Evolutionary conservation across 1,284 basidiomycete species (phyloP).

Genomic region (Puccinia hordei): DNA sequence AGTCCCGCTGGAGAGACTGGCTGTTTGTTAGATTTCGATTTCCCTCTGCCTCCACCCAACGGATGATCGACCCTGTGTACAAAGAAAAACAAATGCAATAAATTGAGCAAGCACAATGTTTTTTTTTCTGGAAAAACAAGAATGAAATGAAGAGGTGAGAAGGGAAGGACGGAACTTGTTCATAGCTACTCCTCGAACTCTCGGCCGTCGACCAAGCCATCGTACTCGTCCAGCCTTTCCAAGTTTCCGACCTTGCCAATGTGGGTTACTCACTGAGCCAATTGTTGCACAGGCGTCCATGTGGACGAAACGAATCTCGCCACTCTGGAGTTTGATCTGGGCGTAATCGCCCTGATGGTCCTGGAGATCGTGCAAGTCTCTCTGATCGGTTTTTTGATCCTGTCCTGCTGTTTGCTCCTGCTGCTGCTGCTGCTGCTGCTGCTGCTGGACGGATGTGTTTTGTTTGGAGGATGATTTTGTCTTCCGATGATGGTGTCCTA

Average conservation of each 20-base stretch:
- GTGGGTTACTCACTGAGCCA: slow-evolving; percentile 86
- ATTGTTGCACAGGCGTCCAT: slow-evolving; percentile 84
- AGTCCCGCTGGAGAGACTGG: slow-evolving; percentile 88
- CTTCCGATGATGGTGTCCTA: slow-evolving; percentile 42
- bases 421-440: slow-evolving; percentile 20
- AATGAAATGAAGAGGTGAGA: slow-evolving; percentile 8
- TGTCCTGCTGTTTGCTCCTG: not conserved
- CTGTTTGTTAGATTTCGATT: slow-evolving; percentile 92
- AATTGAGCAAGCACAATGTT: not conserved
- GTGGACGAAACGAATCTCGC: slow-evolving; percentile 84
- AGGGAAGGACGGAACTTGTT: slow-evolving; percentile 73
- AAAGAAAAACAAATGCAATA: not conserved
- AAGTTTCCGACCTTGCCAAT: slow-evolving; percentile 80
- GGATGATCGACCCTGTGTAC: slow-evolving; percentile 72
- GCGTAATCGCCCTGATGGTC: slow-evolving; percentile 66
- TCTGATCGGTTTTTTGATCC: not conserved
- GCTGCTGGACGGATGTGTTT: slow-evolving; percentile 53
- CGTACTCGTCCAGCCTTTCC: slow-evolving; percentile 89
- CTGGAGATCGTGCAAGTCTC: slow-evolving; percentile 66
- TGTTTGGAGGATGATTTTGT: slow-evolving; percentile 29
- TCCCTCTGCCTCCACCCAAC: slow-evolving; percentile 96
- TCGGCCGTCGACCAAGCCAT: slow-evolving; percentile 84
- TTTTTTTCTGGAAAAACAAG: not conserved
- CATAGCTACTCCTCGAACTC: slow-evolving; percentile 96
- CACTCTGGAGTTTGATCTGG: slow-evolving; percentile 84